Evolutionary conservation across 495 filamentous ascomycete genomes (phyloP).

Genomic region (Xylaria bambusicola): DNA sequence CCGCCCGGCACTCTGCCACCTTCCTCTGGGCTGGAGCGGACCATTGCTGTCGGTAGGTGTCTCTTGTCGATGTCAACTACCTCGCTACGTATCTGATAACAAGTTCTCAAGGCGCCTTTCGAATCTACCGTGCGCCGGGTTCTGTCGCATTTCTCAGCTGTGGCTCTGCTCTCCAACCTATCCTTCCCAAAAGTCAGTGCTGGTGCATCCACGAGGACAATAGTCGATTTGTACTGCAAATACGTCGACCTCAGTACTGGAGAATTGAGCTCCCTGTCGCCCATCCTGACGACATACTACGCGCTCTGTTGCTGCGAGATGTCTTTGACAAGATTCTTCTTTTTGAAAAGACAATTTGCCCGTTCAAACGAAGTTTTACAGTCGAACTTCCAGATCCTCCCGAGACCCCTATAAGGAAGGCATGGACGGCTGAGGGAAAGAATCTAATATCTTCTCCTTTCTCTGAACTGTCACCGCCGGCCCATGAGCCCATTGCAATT

Average conservation of each 20-base stretch:
- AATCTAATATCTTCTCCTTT: slow-evolving; percentile 37
- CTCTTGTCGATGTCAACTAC: slow-evolving; percentile 30
- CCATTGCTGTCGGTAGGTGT: slow-evolving; percentile 70
- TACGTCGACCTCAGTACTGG: slow-evolving; percentile 79
- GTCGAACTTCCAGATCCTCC: slow-evolving; percentile 73
- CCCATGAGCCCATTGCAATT: slow-evolving; percentile 18
- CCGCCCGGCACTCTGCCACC: slow-evolving; percentile 66
- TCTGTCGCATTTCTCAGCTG: slow-evolving; percentile 85
- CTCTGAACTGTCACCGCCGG: slow-evolving; percentile 16
- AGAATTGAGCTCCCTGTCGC: slow-evolving; percentile 78
- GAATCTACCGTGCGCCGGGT: slow-evolving; percentile 78
- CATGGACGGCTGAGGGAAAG: slow-evolving; percentile 66
- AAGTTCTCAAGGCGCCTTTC: slow-evolving; percentile 61
- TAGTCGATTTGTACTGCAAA: slow-evolving; percentile 76
- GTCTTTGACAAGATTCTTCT: slow-evolving; percentile 71
- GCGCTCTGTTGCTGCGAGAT: slow-evolving; percentile 64
- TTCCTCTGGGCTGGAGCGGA: slow-evolving; percentile 75
- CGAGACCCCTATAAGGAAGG: slow-evolving; percentile 63
- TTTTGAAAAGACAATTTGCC: slow-evolving; percentile 86
- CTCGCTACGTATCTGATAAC: no score
- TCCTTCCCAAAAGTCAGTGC: slow-evolving; percentile 83
- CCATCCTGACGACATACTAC: slow-evolving; percentile 57
- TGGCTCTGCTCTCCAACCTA: slow-evolving; percentile 75
- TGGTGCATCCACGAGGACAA: slow-evolving; percentile 88
- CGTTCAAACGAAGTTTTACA: slow-evolving; percentile 75